A percentile compares a stretch with the other conserved stretches of the same genome.
Conservation (phyloP, 495 filamentous ascomycete species). For the Penicillium arizonense region DNA sequence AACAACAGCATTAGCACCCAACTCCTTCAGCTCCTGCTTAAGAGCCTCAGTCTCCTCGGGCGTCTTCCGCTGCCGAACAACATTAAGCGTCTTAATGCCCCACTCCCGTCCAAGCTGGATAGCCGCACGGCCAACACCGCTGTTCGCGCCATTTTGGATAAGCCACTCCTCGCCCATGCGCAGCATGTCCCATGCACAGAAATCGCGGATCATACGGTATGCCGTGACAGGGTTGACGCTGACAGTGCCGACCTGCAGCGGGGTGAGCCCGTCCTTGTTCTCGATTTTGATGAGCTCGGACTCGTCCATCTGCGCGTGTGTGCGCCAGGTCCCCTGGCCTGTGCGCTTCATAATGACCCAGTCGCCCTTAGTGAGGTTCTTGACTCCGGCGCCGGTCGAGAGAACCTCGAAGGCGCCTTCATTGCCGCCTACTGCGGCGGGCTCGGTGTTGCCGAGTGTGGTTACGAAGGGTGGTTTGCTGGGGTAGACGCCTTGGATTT, state of each 20-base stretch:
- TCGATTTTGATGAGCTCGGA: conserved; percentile 63
- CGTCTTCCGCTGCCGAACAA: conserved; percentile 68
- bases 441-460: conserved; percentile 67
- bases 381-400: conserved; percentile 57
- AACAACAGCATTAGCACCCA: conserved; percentile 80
- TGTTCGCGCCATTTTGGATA: conserved; percentile 95
- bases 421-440: conserved; percentile 79
- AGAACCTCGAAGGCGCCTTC: conserved; percentile 89
- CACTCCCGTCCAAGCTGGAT: conserved; percentile 81
- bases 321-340: conserved; percentile 88
- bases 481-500: conserved; percentile 96
- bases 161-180: conserved; percentile 69
- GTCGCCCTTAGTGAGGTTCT: conserved; percentile 65
- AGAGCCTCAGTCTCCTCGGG: conserved; percentile 61
- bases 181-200: conserved; percentile 57
- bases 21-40: conserved; percentile 62
- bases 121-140: conserved; percentile 82
- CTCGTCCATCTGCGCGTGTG: conserved; percentile 74
- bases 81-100: conserved; percentile 85
- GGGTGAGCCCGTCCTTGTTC: conserved; percentile 63
- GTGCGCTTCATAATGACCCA: conserved; percentile 86
- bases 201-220: conserved; percentile 88
- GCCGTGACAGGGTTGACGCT: conserved; percentile 91
- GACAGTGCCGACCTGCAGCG: conserved; percentile 78
- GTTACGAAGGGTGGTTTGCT: conserved; percentile 71